Base-by-base conservation (phyloP, 78 protist species). In the Tieghemostelium lacteum region DNA sequence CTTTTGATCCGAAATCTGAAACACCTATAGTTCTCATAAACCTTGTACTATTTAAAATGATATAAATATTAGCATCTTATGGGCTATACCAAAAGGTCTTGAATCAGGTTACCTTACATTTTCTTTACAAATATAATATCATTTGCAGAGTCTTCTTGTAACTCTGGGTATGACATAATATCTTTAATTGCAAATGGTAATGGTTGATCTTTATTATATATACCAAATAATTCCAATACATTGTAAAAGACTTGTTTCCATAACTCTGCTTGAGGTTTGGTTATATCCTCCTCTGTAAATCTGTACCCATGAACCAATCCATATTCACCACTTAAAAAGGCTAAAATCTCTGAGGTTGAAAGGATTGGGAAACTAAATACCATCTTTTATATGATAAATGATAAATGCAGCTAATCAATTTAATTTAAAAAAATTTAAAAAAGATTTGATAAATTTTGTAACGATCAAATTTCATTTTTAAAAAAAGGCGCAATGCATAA, bases 251-350 rank as follows among this genome's bases (percentile, higher is more conserved):
- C 31, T 16, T 20, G 7, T 49, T 33, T 70, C 20, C 39, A 49
- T 2, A 3, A 24, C 4, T 70, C 75, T 29, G 75, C 37, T 29
- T 70, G 75, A 24, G 75, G 75, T 29, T 40, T 49, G 3, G 4
- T 40, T 3, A 70, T 24, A 29, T 70, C 75, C 2, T 70, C 75
- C 55, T 70, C 75, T 70, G 75, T 26, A 42, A 70, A 70, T 1
- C 3, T 12, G 29, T 20, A 12, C 26, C 75, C 75, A 70, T 45
- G 52, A 14, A 14, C 52, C 52, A 45, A 45, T 10, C 52, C n/a
- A n/a, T 45, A 6, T 45, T 45, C 10, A 45, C 52, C 6, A 45
- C 10, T 45, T 14, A 14, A 10, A 6, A 14, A 14, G 52, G 52
- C 52, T 45, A n/a, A n/a, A n/a, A n/a, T n/a, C n/a, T n/a, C n/a